Base-by-base conservation (phyloP, 257 asterid species). In the Oldenlandia corymbosa region DNA sequence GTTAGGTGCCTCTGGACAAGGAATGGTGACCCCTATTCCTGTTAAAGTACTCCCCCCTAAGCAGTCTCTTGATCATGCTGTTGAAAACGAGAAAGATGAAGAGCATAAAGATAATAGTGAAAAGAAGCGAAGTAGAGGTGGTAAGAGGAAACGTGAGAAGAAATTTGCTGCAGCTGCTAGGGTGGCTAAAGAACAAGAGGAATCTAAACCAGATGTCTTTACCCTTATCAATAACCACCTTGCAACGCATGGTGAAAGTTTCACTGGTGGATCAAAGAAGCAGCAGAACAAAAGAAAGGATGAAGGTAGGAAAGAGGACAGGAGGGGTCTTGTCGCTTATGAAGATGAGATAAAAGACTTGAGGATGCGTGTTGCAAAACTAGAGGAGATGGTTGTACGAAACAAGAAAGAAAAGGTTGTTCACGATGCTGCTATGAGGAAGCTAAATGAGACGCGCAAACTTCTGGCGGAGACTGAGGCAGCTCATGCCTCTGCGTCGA, bases 1-100 rank as follows among this genome's bases (percentile, higher is more conserved):
- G n/a, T 76, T 92, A 71, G 99, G 99, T 41, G 84, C 79, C 21
- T 82, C 94, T 7, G 97, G 99, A 30, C 97, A 92, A 73, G 99
- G 99, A 58, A 92, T 78, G 70, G 74, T 92, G 39, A 74, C 84
- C 65, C 95, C 99, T 41, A 83, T 92, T 52, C 62, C 84, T 12
- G 96, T 84, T 11, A 92, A 74, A 73, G 90, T 79, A 68, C 94
- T 89, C 70, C 87, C 87, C 54, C 71, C 81, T 17, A 92, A 88
- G 69, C 96, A 87, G 70, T 87, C 99, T 56, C 96, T 89, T 24
- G 95, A 81, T 81, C 78, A 84, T 60, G 91, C 94, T 20, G 75
- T 89, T 58, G 82, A 82, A 71, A 64, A 53, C 49, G 67, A 69
- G 50, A 78, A 68, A 48, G 61, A 60, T 14, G 74, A 76, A 56